These are phyloP conservation scores for Tylopilus vinaceipallidus DNA, from an alignment of 768 basidiomycete species.

Conservation along the genomic window DNA sequence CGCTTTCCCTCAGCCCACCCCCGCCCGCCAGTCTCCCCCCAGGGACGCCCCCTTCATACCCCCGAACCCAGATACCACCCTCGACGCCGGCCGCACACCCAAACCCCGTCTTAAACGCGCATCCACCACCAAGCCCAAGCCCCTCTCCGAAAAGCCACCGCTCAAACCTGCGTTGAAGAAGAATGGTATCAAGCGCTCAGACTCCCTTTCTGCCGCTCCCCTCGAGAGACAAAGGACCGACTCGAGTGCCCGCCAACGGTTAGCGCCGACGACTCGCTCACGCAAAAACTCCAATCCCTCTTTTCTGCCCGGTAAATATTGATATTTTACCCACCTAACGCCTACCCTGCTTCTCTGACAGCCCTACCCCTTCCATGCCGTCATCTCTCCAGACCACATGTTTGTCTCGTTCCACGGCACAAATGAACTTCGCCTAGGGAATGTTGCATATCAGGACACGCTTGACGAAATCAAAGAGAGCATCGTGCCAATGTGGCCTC, in stretches of 20 bases:
- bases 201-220: slow-evolving; percentile 24
- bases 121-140: slow-evolving; percentile 25
- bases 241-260: slow-evolving; percentile 35
- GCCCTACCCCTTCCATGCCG: slow-evolving; percentile 23
- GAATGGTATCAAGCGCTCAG: slow-evolving; percentile 27
- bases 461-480: slow-evolving; percentile 56
- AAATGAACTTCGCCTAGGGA: slow-evolving; percentile 55
- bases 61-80: slow-evolving; percentile 19
- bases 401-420: slow-evolving; percentile 67
- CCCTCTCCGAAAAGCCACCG: slow-evolving; percentile 32
- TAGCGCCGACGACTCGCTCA: slow-evolving; percentile 32
- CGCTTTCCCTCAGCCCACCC: slow-evolving; percentile 26
- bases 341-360: slow-evolving; percentile 17
- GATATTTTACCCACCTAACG: background rate
- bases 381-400: slow-evolving; percentile 55
- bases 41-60: slow-evolving; percentile 26
- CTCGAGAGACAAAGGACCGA: slow-evolving; percentile 42
- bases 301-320: slow-evolving; percentile 30
- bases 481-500: slow-evolving; percentile 64
- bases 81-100: slow-evolving; percentile 20
- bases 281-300: slow-evolving; percentile 38
- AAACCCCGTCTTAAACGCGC: slow-evolving; percentile 37
- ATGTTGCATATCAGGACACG: slow-evolving; percentile 48
- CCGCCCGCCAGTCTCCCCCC: slow-evolving; percentile 19
- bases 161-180: slow-evolving; percentile 63